Evolutionary conservation across 2,329 filamentous ascomycete genomes (phyloP).

Genomic region (Macrophomina pseudophaseolina): DNA sequence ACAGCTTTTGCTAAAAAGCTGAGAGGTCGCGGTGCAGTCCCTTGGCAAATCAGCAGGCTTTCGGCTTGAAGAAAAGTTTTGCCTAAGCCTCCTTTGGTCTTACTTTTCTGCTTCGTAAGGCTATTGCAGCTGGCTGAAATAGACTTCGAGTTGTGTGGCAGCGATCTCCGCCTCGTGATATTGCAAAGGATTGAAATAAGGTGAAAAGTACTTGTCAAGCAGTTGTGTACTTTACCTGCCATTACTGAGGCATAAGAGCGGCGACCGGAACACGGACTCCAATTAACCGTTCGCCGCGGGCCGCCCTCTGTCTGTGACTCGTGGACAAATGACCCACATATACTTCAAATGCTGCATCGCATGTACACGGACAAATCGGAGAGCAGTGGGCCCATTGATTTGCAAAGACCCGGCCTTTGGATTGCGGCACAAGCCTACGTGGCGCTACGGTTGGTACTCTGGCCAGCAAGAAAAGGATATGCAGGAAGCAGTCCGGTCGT

Average conservation of each 20-base stretch:
- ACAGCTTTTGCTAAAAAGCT: not conserved
- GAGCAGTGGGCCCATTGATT: not conserved
- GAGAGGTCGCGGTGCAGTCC: no score
- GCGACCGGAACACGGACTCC: not conserved
- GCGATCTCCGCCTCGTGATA: not conserved
- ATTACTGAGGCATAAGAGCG: not conserved
- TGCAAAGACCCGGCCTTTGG: not conserved
- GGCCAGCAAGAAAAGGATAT: not conserved
- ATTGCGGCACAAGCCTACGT: constrained; percentile 2
- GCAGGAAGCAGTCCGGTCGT: not conserved
- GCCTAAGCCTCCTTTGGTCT: no score
- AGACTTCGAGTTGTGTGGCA: not conserved
- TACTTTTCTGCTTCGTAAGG: no score
- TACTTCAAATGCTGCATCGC: not conserved
- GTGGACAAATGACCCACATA: not conserved
- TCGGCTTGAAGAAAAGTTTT: no score
- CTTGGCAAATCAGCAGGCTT: no score
- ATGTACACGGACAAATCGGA: constrained; percentile 4
- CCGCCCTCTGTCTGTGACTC: not conserved
- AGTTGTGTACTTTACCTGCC: not conserved
- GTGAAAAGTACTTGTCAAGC: not conserved
- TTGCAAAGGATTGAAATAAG: not conserved
- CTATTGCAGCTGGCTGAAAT: not conserved
- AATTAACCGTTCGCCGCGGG: not conserved
- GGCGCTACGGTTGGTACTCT: not conserved